Conservation (phyloP, 495 filamentous ascomycete genomes). For the Penicillium parvum region DNA sequence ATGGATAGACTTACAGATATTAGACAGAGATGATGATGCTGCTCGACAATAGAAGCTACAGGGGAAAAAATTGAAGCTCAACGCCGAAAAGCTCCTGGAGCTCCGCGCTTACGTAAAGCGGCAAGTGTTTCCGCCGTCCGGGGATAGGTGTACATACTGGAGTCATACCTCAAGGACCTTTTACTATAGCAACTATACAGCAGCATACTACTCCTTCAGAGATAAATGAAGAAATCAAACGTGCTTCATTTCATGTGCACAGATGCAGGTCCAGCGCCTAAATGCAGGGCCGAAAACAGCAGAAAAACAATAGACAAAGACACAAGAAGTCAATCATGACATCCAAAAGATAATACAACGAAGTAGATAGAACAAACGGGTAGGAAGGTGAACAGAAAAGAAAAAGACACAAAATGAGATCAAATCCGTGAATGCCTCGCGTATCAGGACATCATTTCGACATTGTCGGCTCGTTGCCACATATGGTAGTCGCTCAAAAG, state of each 20-base stretch:
- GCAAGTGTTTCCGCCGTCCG: slow-evolving; percentile 4
- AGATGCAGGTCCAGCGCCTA: slow-evolving; percentile 3
- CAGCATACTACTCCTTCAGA: background rate
- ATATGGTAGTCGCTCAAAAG: slow-evolving; percentile 37
- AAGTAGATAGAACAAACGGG: background rate
- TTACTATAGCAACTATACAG: background rate
- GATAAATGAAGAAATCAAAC: background rate
- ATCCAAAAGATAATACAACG: slow-evolving; percentile 9
- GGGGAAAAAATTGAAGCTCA: slow-evolving; percentile 25
- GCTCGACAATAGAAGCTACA: slow-evolving; percentile 14
- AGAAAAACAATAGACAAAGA: slow-evolving; percentile 5
- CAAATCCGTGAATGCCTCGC: slow-evolving; percentile 28
- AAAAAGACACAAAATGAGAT: slow-evolving; percentile 8
- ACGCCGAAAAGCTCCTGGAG: slow-evolving; percentile 20
- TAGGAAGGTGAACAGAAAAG: slow-evolving; percentile 1
- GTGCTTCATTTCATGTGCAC: slow-evolving; percentile 12
- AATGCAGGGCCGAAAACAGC: slow-evolving; percentile 4
- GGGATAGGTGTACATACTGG: background rate
- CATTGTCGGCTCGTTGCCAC: slow-evolving; percentile 41
- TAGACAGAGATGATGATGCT: slow-evolving; percentile 15
- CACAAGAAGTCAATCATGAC: slow-evolving; percentile 3
- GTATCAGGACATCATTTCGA: slow-evolving; percentile 38
- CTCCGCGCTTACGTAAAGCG: slow-evolving; percentile 17
- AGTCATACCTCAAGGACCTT: background rate
- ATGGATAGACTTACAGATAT: slow-evolving; percentile 16